A percentile compares a stretch with the other conserved stretches of the same genome.
phyloP scores from a whole-genome alignment of 768 basidiomycete genomes.

The Strobilomyces confusus region DNA sequence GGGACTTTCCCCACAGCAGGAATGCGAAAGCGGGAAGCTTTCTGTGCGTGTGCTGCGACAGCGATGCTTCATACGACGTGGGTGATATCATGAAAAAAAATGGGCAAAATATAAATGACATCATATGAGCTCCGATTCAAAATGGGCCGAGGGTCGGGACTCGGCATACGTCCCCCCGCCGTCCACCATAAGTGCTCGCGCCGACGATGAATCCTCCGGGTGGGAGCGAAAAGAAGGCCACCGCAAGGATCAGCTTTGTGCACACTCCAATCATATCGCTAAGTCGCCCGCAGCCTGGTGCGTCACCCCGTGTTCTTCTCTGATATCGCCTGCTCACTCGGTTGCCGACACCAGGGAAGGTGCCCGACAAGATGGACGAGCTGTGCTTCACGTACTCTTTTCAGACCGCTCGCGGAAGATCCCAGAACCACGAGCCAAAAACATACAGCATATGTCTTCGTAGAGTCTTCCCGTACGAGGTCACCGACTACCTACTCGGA shows the following conservation, averaged over 20 bases:
- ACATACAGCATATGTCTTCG: conserved; percentile 62
- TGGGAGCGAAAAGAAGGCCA: conserved; percentile 9
- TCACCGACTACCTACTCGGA: conserved; percentile 45
- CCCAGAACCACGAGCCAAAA: conserved; percentile 45
- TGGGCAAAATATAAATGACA: conserved; percentile 4
- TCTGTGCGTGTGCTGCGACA: conserved; percentile 79
- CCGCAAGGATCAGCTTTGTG: conserved; percentile 19
- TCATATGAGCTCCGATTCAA: conserved; percentile 23
- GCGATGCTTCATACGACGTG: conserved; percentile 77
- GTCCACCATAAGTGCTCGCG: neutral
- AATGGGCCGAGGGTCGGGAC: neutral
- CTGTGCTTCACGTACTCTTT: conserved; percentile 62
- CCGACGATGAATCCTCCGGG: conserved; percentile 18
- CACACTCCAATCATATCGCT: conserved; percentile 26
- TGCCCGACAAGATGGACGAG: conserved; percentile 59
- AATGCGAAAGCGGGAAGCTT: conserved; percentile 42
- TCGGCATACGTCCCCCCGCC: neutral
- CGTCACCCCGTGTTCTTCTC: neutral
- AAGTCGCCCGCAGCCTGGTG: conserved; percentile 22
- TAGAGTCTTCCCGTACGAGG: conserved; percentile 64
- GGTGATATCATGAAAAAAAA: conserved; percentile 16
- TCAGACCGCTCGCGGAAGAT: conserved; percentile 52
- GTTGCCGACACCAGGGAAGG: conserved; percentile 37
- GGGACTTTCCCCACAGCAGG: conserved; percentile 91
- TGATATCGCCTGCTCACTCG: neutral